A percentile compares a stretch with the other conserved stretches of the same genome.
phyloP scores from a whole-genome alignment of 1,284 basidiomycete species.

The Termitomyces sp. region DNA sequence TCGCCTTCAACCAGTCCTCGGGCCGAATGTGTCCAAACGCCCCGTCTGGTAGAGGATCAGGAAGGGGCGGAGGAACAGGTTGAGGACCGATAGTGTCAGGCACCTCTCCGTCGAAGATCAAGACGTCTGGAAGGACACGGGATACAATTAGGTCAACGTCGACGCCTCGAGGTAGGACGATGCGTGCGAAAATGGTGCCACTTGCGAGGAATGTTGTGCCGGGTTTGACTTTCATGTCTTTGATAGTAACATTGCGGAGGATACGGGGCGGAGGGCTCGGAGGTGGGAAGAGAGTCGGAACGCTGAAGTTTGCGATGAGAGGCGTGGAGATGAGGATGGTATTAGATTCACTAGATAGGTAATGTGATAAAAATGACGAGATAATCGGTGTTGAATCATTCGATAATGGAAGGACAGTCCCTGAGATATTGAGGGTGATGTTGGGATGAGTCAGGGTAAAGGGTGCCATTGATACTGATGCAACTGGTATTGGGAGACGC shows the following conservation, averaged over 20 bases:
- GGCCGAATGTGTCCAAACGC: conserved; percentile 73
- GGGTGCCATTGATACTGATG: conserved; percentile 47
- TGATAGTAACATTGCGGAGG: conserved; percentile 64
- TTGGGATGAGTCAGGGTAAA: conserved; percentile 64
- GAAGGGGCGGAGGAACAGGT: conserved; percentile 45
- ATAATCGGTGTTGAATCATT: conserved; percentile 42
- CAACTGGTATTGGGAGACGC: conserved; percentile 38
- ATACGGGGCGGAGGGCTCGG: conserved; percentile 57
- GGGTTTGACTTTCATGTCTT: conserved; percentile 66
- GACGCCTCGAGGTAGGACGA: conserved; percentile 65
- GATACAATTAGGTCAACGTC: conserved; percentile 56
- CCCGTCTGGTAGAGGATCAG: conserved; percentile 57
- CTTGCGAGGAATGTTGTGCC: conserved; percentile 54
- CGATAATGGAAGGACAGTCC: conserved; percentile 54
- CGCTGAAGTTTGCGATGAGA: conserved; percentile 41
- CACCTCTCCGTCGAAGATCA: conserved; percentile 69
- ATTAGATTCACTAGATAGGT: conserved; percentile 52
- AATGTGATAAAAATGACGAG: conserved; percentile 56
- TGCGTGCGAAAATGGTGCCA: conserved; percentile 56
- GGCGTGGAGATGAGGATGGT: conserved; percentile 55
- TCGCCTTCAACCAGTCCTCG: conserved; percentile 58
- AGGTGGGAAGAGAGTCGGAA: conserved; percentile 57
- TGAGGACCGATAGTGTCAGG: conserved; percentile 30
- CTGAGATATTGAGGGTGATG: conserved; percentile 53
- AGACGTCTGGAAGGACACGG: conserved; percentile 64